Evolutionary conservation across 169 alveolate genomes (phyloP), one percentile per base, ranked within the genome.

Genomic region (Cryptosporidium tyzzeri): DNA sequence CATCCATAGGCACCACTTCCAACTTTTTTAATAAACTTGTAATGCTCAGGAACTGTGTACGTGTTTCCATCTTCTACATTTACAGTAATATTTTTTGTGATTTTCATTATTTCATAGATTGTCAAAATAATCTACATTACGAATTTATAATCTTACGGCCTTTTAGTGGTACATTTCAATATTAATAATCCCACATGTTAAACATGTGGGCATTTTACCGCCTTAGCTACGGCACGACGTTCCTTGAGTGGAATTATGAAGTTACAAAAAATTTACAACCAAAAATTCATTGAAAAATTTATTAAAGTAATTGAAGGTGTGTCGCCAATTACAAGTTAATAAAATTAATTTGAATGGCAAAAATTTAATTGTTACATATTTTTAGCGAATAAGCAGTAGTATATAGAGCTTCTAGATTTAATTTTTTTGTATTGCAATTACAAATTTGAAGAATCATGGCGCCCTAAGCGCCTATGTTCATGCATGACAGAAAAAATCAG

Each of bases 1-100:
- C 92, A 85, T n/a, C 95, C 95, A 53, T 93, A 93, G 7, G 95
- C 95, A 23, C 95, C 95, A 44, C 93, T 85, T 4, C 95, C 95
- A 26, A 93, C 93, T 91, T 93, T 86, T 44, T 84, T 74, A 21
- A 86, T 86, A 62, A 58, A 86, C 50, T 86, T 84, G 53, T 55
- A 73, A 33, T 71, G 74, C 26, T 84, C 86, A 10, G 92, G 92
- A 9, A 86, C 86, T 44, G 50, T 8, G 50, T 73, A 86, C 0
- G 31, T 45, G 55, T 71, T 65, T 16, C 89, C 74, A 45, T 80
- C 89, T 18, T 80, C 89, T 26, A 80, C 80, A 62, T 31, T 65
- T 18, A 80, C 89, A 33, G 44, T 65, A 35, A 80, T 62, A 29
- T 44, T 80, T 48, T 41, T 80, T 21, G 75, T 65, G 9, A 80